Percentiles rank a stretch among this genome's conserved stretches.
phyloP scores from a whole-genome alignment of 768 basidiomycete species.

The Tulasnella sp. region DNA sequence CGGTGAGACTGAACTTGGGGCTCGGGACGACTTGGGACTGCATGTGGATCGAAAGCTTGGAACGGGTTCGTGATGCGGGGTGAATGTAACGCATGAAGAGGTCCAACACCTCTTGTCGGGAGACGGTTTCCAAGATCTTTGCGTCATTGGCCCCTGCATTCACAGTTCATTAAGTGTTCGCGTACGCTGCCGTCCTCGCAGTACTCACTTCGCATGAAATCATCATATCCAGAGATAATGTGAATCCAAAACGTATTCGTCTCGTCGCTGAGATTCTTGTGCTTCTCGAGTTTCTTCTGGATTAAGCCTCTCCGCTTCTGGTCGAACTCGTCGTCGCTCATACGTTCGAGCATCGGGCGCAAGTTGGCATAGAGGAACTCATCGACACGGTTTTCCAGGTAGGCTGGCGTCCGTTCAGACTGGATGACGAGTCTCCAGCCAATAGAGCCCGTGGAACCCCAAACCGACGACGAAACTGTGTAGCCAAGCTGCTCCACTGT shows the following conservation, averaged over 20 bases:
- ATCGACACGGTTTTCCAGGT: constrained; percentile 80
- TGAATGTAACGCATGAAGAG: constrained; percentile 62
- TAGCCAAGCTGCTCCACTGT: constrained; percentile 96
- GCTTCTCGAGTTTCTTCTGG: constrained; percentile 69
- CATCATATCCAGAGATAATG: constrained; percentile 67
- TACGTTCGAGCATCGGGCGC: constrained; percentile 50
- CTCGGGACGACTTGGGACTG: constrained; percentile 49
- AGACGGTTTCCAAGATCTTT: constrained; percentile 45
- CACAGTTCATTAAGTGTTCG: too few species aligned
- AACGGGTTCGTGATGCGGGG: constrained; percentile 51
- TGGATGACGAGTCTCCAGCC: constrained; percentile 80
- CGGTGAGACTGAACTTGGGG: constrained; percentile 48
- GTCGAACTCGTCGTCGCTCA: constrained; percentile 59
- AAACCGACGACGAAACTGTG: constrained; percentile 42
- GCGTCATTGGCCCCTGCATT: constrained; percentile 60
- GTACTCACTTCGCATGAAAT: constrained; percentile 66
- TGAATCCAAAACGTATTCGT: constrained; percentile 50
- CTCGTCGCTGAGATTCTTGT: constrained; percentile 85
- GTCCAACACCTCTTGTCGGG: constrained; percentile 59
- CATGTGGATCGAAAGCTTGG: constrained; percentile 78
- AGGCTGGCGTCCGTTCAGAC: constrained; percentile 66
- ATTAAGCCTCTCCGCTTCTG: constrained; percentile 68
- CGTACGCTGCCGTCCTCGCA: background rate
- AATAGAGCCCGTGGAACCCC: constrained; percentile 39
- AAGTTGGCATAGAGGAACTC: constrained; percentile 62